These are phyloP conservation scores for Brassica carinata DNA, from an alignment of 345 rosid species.

Conservation along the genomic window DNA sequence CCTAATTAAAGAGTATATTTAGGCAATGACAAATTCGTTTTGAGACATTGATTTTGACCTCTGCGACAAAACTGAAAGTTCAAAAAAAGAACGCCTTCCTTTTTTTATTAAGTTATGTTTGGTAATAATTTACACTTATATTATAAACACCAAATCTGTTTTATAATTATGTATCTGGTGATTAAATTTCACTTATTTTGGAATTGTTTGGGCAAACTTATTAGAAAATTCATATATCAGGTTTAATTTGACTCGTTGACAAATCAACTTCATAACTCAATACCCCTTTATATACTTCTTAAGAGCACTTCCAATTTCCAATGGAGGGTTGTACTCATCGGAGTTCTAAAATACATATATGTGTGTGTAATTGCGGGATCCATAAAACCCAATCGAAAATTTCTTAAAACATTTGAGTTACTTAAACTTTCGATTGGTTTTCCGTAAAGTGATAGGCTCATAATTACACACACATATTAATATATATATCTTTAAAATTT, in stretches of 20 bases:
- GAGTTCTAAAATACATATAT: no score
- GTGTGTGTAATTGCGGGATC: no score
- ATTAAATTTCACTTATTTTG: background rate
- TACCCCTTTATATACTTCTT: no score
- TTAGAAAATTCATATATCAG: background rate
- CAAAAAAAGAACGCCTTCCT: background rate
- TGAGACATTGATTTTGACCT: conserved; percentile 7
- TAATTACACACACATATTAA: no score
- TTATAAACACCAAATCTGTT: background rate
- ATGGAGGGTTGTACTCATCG: no score
- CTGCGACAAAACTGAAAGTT: background rate
- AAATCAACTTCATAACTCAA: no score
- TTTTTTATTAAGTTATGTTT: background rate
- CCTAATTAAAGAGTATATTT: background rate
- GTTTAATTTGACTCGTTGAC: background rate
- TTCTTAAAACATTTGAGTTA: no score
- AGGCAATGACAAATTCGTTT: background rate
- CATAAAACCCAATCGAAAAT: no score
- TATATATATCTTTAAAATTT: no score
- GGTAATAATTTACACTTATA: background rate
- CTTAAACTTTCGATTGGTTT: no score
- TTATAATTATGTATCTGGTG: background rate
- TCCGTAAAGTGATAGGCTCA: no score
- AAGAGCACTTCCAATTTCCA: no score
- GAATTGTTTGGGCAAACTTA: background rate